A percentile compares a stretch with the other conserved stretches of the same genome.
Conservation (phyloP, 2,329 filamentous ascomycete species). For the Ascochyta fabae region DNA sequence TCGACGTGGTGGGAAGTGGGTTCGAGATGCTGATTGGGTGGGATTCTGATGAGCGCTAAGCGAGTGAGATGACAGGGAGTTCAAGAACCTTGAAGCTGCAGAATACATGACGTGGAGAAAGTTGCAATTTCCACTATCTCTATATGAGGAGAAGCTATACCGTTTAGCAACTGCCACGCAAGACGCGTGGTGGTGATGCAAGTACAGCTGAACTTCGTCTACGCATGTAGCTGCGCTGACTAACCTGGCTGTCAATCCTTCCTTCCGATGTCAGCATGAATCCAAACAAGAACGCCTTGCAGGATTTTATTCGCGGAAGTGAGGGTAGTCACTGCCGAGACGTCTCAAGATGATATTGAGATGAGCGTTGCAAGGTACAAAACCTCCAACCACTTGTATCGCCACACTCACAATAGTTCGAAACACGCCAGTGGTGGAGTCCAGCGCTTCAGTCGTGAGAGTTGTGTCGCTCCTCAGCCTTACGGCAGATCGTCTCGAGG, state of each 20-base stretch:
- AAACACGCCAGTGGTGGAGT: slow-evolving; percentile 1
- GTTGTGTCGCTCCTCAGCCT: slow-evolving; percentile 12
- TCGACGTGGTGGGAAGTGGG: slow-evolving; percentile 1
- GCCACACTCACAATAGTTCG: background rate
- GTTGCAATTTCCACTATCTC: slow-evolving; percentile 11
- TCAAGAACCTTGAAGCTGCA: slow-evolving; percentile 12
- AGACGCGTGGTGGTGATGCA: background rate
- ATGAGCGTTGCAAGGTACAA: background rate
- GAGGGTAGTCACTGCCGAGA: background rate
- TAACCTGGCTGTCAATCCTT: background rate
- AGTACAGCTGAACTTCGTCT: slow-evolving; percentile 1
- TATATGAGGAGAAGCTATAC: background rate
- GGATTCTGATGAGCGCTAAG: slow-evolving; percentile 9
- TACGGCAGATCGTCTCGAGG: slow-evolving; percentile 17
- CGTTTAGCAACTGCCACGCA: slow-evolving; percentile 6
- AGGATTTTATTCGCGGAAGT: background rate
- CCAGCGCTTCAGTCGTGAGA: slow-evolving; percentile 4
- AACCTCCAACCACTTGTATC: background rate
- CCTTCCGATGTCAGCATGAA: background rate
- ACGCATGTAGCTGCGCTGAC: background rate
- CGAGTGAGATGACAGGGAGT: slow-evolving; percentile 1
- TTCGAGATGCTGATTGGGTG: slow-evolving; percentile 11
- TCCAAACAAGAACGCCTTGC: background rate
- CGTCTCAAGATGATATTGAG: background rate
- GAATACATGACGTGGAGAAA: slow-evolving; percentile 13